Percentiles rank a stretch among this genome's conserved stretches.
These are phyloP conservation scores for Dioscorea cayenensis DNA, from an alignment of 116 monocot species.

Conservation along the genomic window DNA sequence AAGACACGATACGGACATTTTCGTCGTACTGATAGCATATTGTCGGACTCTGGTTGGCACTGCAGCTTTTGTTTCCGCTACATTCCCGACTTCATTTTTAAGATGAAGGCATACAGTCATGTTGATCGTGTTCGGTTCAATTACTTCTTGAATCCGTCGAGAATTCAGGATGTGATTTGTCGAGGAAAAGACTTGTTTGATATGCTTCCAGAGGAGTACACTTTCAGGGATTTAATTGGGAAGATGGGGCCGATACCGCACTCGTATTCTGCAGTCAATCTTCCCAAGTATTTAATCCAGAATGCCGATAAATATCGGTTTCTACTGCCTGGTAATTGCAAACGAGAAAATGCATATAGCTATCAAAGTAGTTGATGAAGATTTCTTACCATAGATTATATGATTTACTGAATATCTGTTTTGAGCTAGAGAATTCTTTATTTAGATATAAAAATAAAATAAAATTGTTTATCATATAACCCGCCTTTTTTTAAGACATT, in stretches of 20 bases:
- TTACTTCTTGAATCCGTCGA: conserved; percentile 12
- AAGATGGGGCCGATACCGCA: conserved; percentile 32
- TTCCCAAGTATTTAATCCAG: conserved; percentile 19
- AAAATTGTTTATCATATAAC: too few relatives aligned
- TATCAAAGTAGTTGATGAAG: too few relatives aligned
- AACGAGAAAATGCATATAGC: conserved; percentile 6
- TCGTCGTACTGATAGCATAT: conserved; percentile 10
- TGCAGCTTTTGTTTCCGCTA: conserved; percentile 32
- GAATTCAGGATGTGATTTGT: conserved; percentile 31
- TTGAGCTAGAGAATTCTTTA: too few relatives aligned
- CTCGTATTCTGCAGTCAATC: conserved; percentile 25
- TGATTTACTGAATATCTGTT: too few relatives aligned
- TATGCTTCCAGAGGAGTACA: conserved; percentile 36
- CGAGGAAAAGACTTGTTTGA: conserved; percentile 21
- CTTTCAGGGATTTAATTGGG: conserved; percentile 17
- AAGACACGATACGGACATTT: conserved; percentile 19
- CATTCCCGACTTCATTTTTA: conserved; percentile 26
- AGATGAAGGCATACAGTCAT: conserved; percentile 41
- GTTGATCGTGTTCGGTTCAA: conserved; percentile 23
- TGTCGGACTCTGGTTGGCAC: conserved; percentile 25
- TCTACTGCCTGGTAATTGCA: conserved; percentile 28
- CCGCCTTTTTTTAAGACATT: too few relatives aligned
- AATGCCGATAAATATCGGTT: conserved; percentile 21
- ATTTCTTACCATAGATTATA: too few relatives aligned
- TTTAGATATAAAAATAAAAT: too few relatives aligned